phyloP scores from a whole-genome alignment of 352 stramenopile species.

The Globisporangium apiculatum region DNA sequence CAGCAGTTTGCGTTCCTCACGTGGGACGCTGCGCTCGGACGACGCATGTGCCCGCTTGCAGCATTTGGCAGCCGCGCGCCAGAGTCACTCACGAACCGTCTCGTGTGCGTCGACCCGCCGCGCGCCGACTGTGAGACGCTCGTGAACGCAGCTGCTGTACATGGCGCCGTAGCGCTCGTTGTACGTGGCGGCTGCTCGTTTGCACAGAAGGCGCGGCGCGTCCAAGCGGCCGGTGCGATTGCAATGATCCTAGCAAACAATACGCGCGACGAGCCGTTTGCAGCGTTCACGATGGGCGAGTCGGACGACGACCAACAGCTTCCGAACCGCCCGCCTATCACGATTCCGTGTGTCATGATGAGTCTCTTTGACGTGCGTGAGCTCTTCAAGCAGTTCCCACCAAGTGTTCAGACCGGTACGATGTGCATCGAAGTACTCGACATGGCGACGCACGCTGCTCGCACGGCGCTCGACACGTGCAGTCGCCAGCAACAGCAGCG shows the following conservation, averaged over 20 bases:
- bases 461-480: slow-evolving; percentile 12
- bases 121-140: slow-evolving; percentile 46
- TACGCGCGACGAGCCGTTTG: slow-evolving; percentile 35
- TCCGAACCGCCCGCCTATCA: slow-evolving; percentile 9
- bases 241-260: slow-evolving; percentile 31
- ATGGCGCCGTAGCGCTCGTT: slow-evolving; percentile 47
- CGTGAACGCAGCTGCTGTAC: slow-evolving; percentile 36
- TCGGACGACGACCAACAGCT: slow-evolving; percentile 11
- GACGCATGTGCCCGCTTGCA: slow-evolving; percentile 42
- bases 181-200: slow-evolving; percentile 69
- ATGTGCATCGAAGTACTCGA: slow-evolving; percentile 41
- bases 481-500: slow-evolving; percentile 13
- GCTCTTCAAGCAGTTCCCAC: slow-evolving; percentile 56
- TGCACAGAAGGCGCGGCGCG: slow-evolving; percentile 43
- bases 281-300: slow-evolving; percentile 54
- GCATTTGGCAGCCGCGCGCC: slow-evolving; percentile 43
- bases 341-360: slow-evolving; percentile 66
- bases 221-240: slow-evolving; percentile 48
- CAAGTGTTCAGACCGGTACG: slow-evolving; percentile 31
- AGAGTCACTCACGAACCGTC: slow-evolving; percentile 14
- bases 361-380: slow-evolving; percentile 48
- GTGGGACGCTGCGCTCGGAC: slow-evolving; percentile 37
- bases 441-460: slow-evolving; percentile 9
- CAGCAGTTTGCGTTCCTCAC: slow-evolving; percentile 40
- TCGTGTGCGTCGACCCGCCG: slow-evolving; percentile 54